Conservation (phyloP, 2,329 filamentous ascomycete genomes). For the Curvularia eragrostidis region DNA sequence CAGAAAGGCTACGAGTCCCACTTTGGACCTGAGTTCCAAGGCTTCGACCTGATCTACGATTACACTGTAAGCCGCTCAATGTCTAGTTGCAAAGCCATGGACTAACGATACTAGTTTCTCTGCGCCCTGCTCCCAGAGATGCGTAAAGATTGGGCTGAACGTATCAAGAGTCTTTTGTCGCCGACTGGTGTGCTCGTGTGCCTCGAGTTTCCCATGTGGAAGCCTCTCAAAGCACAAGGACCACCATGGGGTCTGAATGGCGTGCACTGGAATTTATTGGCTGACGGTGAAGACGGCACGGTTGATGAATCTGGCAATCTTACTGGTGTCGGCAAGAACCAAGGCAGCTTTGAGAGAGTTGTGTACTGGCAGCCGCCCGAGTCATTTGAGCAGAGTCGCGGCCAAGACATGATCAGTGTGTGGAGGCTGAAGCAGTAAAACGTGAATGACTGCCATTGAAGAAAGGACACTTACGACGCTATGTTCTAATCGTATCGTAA, state of each 20-base stretch:
- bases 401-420: conserved; percentile 27
- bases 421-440: conserved; percentile 21
- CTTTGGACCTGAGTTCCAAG: conserved; percentile 30
- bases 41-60: conserved; percentile 67
- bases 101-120: conserved; percentile 56
- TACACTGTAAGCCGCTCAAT: conserved; percentile 57
- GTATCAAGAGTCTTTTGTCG: conserved; percentile 61
- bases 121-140: conserved; percentile 63
- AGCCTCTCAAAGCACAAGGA: conserved; percentile 66
- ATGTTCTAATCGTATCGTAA: not conserved
- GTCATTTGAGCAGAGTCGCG: conserved; percentile 25
- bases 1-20: conserved; percentile 59
- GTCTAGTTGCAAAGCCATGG: not conserved
- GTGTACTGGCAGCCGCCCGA: conserved; percentile 24
- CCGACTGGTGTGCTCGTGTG: conserved; percentile 61
- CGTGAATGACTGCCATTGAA: not conserved
- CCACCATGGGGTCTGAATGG: conserved; percentile 75
- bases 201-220: conserved; percentile 77
- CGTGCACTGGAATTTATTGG: conserved; percentile 24
- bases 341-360: conserved; percentile 19
- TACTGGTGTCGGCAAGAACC: not conserved
- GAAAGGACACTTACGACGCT: not conserved
- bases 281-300: conserved; percentile 20
- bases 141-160: conserved; percentile 61
- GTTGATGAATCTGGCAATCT: conserved; percentile 19